Conservation (phyloP, 257 asterid genomes). For the Dorcoceras hygrometricum region DNA sequence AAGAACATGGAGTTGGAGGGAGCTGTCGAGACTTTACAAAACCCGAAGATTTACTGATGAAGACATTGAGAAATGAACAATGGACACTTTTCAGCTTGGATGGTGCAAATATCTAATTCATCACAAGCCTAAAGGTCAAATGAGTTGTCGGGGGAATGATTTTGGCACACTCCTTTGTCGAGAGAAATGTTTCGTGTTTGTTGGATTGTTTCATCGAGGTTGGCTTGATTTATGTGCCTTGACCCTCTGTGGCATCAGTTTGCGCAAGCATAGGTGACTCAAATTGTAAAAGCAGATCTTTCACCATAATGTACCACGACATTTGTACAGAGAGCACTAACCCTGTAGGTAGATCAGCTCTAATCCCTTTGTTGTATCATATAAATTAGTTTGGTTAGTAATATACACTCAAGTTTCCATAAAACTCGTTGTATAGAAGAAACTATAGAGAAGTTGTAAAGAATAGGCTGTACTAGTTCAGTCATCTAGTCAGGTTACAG, state of each 20-base stretch:
- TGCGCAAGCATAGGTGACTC: slow-evolving; percentile 21
- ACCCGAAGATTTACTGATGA: slow-evolving; percentile 29
- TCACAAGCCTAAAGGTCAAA: slow-evolving; percentile 23
- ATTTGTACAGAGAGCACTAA: slow-evolving; percentile 56
- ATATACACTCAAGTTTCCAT: slow-evolving; percentile 26
- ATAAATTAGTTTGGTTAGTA: slow-evolving; percentile 37
- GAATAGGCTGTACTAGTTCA: slow-evolving; percentile 35
- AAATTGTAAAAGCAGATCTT: slow-evolving; percentile 28
- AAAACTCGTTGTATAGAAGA: slow-evolving; percentile 51
- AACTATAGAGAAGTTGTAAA: slow-evolving; percentile 34
- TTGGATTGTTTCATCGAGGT: slow-evolving; percentile 14
- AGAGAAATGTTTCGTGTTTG: slow-evolving; percentile 11
- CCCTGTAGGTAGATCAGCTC: slow-evolving; percentile 49
- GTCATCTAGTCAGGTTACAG: slow-evolving; percentile 36
- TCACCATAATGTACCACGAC: slow-evolving; percentile 32
- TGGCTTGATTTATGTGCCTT: slow-evolving; percentile 25
- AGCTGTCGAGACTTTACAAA: slow-evolving; percentile 37
- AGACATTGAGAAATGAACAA: slow-evolving; percentile 27
- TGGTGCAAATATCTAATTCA: slow-evolving; percentile 28
- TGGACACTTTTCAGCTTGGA: slow-evolving; percentile 25
- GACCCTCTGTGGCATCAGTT: slow-evolving; percentile 20
- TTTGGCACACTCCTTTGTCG: slow-evolving; percentile 18
- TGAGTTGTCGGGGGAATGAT: slow-evolving; percentile 25
- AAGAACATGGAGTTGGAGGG: slow-evolving; percentile 26
- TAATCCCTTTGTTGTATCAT: slow-evolving; percentile 56